A percentile compares a stretch with the other conserved stretches of the same genome.
These are phyloP conservation scores for Zostera marina DNA, from an alignment of 116 monocot genomes.

Conservation along the genomic window DNA sequence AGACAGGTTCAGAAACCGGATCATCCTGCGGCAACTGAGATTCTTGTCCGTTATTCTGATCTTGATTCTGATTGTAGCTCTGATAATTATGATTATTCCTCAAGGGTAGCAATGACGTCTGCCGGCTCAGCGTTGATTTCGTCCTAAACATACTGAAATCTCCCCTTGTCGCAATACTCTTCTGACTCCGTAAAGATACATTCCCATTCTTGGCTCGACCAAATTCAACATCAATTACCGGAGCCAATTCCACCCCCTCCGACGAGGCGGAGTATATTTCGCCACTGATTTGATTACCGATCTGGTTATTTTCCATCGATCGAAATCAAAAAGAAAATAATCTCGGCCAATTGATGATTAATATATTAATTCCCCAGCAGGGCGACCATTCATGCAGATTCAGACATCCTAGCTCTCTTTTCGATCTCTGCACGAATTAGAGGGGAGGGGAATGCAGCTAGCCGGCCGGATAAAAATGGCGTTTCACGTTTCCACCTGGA, in stretches of 20 bases:
- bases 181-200: constrained; percentile 19
- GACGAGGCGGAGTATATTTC: constrained; percentile 23
- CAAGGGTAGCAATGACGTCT: constrained; percentile 37
- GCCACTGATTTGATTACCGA: constrained; percentile 11
- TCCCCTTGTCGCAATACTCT: constrained; percentile 31
- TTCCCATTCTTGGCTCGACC: constrained; percentile 8
- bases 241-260: constrained; percentile 28
- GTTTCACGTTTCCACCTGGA: too few relatives aligned
- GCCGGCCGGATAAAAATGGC: too few relatives aligned
- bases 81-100: constrained; percentile 22
- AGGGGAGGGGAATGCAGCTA: too few relatives aligned
- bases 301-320: too few relatives aligned
- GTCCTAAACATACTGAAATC: constrained; percentile 83
- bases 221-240: constrained; percentile 10
- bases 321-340: too few relatives aligned
- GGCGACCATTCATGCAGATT: too few relatives aligned
- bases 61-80: too few relatives aligned
- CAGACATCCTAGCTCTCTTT: too few relatives aligned
- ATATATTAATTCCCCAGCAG: too few relatives aligned
- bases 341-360: too few relatives aligned
- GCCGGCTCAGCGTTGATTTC: constrained; percentile 54
- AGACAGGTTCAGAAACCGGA: constrained; percentile 16
- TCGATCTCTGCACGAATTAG: too few relatives aligned
- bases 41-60: too few relatives aligned
- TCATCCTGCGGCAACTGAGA: constrained; percentile 1